phyloP scores from a whole-genome alignment of 225 moss, liverwort and hornwort species.

The Pseudisothecium myosuroides region DNA sequence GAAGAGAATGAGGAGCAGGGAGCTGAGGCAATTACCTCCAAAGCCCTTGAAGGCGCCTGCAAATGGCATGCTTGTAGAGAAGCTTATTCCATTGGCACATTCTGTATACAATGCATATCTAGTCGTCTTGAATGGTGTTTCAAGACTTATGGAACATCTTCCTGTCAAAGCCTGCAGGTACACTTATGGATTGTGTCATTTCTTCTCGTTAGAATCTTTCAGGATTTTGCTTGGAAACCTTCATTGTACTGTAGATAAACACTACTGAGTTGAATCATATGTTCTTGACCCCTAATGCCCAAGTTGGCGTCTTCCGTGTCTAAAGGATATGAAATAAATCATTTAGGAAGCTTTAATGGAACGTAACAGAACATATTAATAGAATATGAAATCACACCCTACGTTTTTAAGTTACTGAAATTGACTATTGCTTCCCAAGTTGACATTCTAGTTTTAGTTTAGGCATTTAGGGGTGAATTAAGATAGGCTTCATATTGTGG shows the following conservation, averaged over 20 bases:
- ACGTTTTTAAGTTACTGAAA: neutral
- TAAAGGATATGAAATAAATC: neutral
- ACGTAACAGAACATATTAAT: neutral
- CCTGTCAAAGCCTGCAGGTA: conserved; percentile 89
- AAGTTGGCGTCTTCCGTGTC: neutral
- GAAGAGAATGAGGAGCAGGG: conserved; percentile 16
- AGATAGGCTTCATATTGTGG: neutral
- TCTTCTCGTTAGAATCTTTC: neutral
- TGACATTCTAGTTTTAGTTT: neutral
- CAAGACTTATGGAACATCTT: conserved; percentile 42
- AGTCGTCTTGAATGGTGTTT: conserved; percentile 50
- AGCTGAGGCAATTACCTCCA: conserved; percentile 3
- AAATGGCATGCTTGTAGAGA: conserved; percentile 66
- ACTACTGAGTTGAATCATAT: neutral
- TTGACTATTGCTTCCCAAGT: neutral
- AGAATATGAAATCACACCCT: neutral
- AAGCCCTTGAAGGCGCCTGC: conserved; percentile 39
- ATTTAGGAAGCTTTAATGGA: neutral
- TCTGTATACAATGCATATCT: conserved; percentile 48
- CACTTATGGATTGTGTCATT: neutral
- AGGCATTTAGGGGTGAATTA: neutral
- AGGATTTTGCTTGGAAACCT: neutral
- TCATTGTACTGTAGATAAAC: neutral
- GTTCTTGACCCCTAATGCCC: neutral
- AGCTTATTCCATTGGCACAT: conserved; percentile 61